Percentiles rank a stretch among this genome's conserved stretches.
Conservation (phyloP, 768 basidiomycete species). For the Boletus insuetus region DNA sequence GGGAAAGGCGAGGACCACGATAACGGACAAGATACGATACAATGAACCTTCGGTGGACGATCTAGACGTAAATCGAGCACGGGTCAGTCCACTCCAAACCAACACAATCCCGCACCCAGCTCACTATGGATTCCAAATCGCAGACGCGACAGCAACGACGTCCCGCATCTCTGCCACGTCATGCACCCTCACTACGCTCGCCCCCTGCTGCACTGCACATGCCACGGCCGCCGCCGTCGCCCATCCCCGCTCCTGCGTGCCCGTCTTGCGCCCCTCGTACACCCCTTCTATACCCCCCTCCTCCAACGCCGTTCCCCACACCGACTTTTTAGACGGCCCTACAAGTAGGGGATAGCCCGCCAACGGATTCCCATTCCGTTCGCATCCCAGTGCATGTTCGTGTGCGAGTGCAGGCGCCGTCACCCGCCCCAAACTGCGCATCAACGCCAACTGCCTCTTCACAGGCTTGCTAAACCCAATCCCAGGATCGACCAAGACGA, state of each 20-base stretch:
- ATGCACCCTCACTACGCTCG: slow-evolving; percentile 77
- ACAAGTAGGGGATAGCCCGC: slow-evolving; percentile 65
- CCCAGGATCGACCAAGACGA: slow-evolving; percentile 88
- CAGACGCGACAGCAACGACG: slow-evolving; percentile 63
- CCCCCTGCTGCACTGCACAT: slow-evolving; percentile 72
- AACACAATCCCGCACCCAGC: not conserved
- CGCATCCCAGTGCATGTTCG: slow-evolving; percentile 30
- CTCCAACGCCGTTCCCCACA: slow-evolving; percentile 66
- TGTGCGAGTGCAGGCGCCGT: slow-evolving; percentile 27
- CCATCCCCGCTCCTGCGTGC: slow-evolving; percentile 65
- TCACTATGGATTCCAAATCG: slow-evolving; percentile 44
- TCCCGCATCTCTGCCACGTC: slow-evolving; percentile 73
- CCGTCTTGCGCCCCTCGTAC: slow-evolving; percentile 50
- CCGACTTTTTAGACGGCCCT: slow-evolving; percentile 82
- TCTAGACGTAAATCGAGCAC: no score
- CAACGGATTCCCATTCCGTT: slow-evolving; percentile 53
- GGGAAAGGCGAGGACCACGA: no score
- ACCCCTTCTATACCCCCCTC: slow-evolving; percentile 37
- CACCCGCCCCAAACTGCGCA: slow-evolving; percentile 51
- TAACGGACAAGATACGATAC: no score
- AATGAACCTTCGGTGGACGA: no score
- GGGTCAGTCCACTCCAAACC: no score
- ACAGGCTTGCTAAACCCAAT: slow-evolving; percentile 91
- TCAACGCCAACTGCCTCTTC: slow-evolving; percentile 66
- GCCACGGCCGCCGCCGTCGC: slow-evolving; percentile 79